phyloP scores from a whole-genome alignment of 78 protist species.

The Dictyostelium capitatum region DNA sequence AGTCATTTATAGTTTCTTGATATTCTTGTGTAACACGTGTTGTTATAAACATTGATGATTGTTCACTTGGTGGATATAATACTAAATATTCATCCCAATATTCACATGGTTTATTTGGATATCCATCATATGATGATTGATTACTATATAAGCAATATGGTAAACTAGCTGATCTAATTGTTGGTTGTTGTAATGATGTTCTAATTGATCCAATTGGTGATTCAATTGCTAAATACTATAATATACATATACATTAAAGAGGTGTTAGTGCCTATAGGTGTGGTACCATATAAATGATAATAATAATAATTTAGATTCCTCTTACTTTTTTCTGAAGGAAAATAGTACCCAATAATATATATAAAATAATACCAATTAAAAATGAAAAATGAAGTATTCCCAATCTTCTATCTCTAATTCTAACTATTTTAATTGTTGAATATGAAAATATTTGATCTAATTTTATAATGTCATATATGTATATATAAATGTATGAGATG shows the following conservation, averaged over 20 bases:
- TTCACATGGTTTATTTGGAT: conserved; percentile 43
- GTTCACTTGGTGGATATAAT: conserved; percentile 48
- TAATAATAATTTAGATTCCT: too few relatives aligned
- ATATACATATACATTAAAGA: too few relatives aligned
- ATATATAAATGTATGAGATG: too few relatives aligned
- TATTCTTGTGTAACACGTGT: conserved; percentile 30
- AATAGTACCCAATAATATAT: conserved; percentile 37
- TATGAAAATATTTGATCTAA: not conserved
- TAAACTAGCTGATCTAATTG: not conserved
- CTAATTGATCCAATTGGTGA: conserved; percentile 32
- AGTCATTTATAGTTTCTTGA: conserved; percentile 4
- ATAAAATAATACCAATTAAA: conserved; percentile 42
- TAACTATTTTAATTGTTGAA: conserved; percentile 23
- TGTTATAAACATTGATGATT: conserved; percentile 56
- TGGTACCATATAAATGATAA: too few relatives aligned
- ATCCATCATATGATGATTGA: conserved; percentile 34
- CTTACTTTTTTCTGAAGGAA: conserved; percentile 29
- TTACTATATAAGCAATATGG: conserved; percentile 41
- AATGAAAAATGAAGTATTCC: conserved; percentile 74
- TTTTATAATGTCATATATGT: too few relatives aligned
- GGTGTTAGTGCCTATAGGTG: too few relatives aligned
- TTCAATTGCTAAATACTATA: conserved; percentile 33
- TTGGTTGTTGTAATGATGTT: conserved; percentile 2
- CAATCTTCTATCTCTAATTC: conserved; percentile 63
- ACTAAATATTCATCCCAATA: conserved; percentile 73